Conservation (phyloP, 2,329 filamentous ascomycete genomes). For the Fusarium protoensiforme region DNA sequence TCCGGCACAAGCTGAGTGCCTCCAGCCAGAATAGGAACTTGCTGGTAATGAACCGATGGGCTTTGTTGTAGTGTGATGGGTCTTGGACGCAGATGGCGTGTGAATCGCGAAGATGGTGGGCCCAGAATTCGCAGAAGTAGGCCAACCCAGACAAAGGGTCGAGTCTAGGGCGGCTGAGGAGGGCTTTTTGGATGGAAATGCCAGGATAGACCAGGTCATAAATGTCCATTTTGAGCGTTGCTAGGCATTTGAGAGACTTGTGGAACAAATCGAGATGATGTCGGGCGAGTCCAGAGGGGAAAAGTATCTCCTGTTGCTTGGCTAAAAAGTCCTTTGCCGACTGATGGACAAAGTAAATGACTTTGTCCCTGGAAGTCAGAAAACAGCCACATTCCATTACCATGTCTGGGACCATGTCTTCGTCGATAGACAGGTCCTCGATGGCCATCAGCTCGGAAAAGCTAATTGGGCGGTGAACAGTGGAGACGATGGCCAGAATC, state of each 20-base stretch:
- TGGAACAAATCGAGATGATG: fast-evolving
- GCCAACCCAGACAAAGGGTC: not conserved
- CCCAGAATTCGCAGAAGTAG: not conserved
- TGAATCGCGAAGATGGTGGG: not conserved
- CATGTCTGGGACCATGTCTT: fast-evolving
- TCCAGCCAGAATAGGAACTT: not conserved
- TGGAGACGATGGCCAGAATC: not conserved
- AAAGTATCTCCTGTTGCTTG: not conserved
- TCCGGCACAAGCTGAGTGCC: not conserved
- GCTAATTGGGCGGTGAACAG: not conserved
- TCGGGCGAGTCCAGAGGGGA: not conserved
- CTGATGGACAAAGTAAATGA: not conserved
- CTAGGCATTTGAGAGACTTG: not conserved
- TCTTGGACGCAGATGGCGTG: fast-evolving
- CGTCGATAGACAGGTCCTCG: not conserved
- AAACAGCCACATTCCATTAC: not conserved
- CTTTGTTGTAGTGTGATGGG: fast-evolving
- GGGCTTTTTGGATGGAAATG: not conserved
- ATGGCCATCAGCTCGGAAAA: not conserved
- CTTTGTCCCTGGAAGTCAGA: fast-evolving
- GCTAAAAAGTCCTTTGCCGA: not conserved
- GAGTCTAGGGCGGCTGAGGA: not conserved
- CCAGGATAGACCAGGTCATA: not conserved
- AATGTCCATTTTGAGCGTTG: fast-evolving
- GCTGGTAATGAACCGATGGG: not conserved